These are phyloP conservation scores for Babesia ovata DNA, from an alignment of 169 alveolate species.

Conservation along the genomic window DNA sequence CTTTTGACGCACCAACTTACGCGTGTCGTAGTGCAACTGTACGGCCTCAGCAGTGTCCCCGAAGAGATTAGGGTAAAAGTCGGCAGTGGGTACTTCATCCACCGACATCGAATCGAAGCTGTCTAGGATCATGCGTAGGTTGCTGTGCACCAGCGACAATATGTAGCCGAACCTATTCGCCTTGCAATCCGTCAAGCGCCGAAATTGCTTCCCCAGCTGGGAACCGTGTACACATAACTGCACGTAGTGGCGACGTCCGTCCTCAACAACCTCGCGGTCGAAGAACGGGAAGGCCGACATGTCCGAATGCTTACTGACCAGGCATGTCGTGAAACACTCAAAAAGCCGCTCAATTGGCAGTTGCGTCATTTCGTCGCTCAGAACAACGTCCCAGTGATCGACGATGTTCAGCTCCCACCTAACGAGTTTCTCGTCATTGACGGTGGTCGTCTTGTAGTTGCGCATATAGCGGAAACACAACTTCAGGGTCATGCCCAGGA, in stretches of 20 bases:
- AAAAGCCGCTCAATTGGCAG: constrained; percentile 25
- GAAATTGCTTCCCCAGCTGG: constrained; percentile 50
- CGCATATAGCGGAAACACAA: constrained; percentile 52
- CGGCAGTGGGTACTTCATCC: constrained; percentile 30
- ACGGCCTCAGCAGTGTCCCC: constrained; percentile 82
- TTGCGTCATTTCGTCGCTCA: constrained; percentile 44
- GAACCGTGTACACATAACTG: constrained; percentile 1
- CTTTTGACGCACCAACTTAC: constrained; percentile 77
- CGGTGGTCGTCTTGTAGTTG: constrained; percentile 38
- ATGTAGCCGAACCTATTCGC: constrained; percentile 57
- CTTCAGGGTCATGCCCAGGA: neutral
- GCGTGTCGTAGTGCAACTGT: constrained; percentile 81
- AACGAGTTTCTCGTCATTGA: constrained; percentile 24
- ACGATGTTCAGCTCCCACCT: constrained; percentile 49
- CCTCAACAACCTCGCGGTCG: constrained; percentile 61
- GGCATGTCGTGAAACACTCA: constrained; percentile 29
- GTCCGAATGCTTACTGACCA: constrained; percentile 9
- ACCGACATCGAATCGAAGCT: constrained; percentile 26
- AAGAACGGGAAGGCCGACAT: constrained; percentile 4
- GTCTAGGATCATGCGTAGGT: constrained; percentile 57
- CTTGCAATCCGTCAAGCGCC: constrained; percentile 22
- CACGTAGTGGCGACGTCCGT: constrained; percentile 35
- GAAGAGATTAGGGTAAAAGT: constrained; percentile 81
- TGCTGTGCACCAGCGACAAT: constrained; percentile 44
- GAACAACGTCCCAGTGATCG: constrained; percentile 62